Conservation (phyloP, 208 protist genomes). For the Zelonia costaricensis region DNA sequence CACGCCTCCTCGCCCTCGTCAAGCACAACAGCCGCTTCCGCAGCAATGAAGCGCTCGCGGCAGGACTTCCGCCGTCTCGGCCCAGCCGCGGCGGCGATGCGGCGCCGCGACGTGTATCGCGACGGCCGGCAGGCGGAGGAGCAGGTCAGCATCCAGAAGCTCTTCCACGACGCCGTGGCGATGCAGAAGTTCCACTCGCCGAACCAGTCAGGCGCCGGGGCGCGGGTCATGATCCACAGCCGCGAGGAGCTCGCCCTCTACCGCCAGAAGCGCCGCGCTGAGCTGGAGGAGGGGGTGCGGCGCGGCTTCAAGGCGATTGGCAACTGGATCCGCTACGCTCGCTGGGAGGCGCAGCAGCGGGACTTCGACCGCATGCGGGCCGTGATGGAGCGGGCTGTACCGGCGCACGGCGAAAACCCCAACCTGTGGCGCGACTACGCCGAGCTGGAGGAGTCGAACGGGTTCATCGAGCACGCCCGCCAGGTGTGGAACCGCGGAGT, state of each 20-base stretch:
- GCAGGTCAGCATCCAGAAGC: conserved; percentile 98
- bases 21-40: background rate
- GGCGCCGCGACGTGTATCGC: conserved; percentile 59
- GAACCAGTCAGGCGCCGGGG: conserved; percentile 43
- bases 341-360: conserved; percentile 97
- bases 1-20: background rate
- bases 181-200: conserved; percentile 85
- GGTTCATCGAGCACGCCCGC: conserved; percentile 96
- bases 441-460: conserved; percentile 98
- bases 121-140: conserved; percentile 63
- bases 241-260: conserved; percentile 95
- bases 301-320: conserved; percentile 72
- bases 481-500: conserved; percentile 98
- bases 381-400: conserved; percentile 95
- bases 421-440: conserved; percentile 97
- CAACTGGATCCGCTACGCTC: conserved; percentile 97
- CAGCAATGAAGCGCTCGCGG: conserved; percentile 57
- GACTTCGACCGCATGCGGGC: conserved; percentile 95
- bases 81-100: conserved; percentile 78
- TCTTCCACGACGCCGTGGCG: conserved; percentile 97
- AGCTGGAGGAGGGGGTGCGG: conserved; percentile 95
- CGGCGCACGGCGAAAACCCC: conserved; percentile 89
- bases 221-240: conserved; percentile 96
- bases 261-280: conserved; percentile 91
- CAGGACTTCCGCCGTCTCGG: conserved; percentile 51